phyloP scores from a whole-genome alignment of 805 yeast species.

The Candida mattraensis region DNA sequence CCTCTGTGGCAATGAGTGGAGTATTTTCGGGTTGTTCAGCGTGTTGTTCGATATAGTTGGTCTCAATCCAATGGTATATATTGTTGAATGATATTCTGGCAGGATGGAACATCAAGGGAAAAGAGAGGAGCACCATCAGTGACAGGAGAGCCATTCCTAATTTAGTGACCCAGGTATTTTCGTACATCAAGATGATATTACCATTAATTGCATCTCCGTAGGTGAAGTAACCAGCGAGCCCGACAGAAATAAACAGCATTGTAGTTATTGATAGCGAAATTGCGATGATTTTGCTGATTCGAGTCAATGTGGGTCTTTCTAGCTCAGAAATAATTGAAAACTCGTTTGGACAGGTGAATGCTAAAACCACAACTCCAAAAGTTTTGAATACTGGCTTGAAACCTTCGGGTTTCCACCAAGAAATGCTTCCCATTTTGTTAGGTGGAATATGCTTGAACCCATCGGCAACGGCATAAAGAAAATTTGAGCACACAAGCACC shows the following conservation, averaged over 20 bases:
- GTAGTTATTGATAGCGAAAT: slow-evolving; percentile 55
- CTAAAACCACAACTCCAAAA: slow-evolving; percentile 74
- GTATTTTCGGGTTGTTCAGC: slow-evolving; percentile 1
- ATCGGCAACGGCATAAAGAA: slow-evolving; percentile 29
- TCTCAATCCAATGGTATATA: slow-evolving; percentile 47
- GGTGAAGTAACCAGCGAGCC: slow-evolving; percentile 67
- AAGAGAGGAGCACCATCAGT: slow-evolving; percentile 72
- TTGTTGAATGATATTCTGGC: slow-evolving; percentile 73
- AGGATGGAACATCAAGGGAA: slow-evolving; percentile 81
- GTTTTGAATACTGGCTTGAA: slow-evolving; percentile 52
- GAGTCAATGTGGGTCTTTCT: slow-evolving; percentile 49
- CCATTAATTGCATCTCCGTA: slow-evolving; percentile 68
- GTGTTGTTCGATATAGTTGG: neutral
- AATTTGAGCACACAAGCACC: slow-evolving; percentile 53
- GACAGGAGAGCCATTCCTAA: slow-evolving; percentile 63
- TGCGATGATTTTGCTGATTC: slow-evolving; percentile 44
- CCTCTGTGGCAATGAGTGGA: slow-evolving; percentile 7
- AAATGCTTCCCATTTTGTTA: slow-evolving; percentile 42
- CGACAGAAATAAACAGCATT: slow-evolving; percentile 59
- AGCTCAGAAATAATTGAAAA: slow-evolving; percentile 75
- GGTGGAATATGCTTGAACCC: slow-evolving; percentile 42
- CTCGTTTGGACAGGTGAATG: slow-evolving; percentile 81
- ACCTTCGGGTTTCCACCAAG: slow-evolving; percentile 43
- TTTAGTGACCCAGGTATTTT: slow-evolving; percentile 47
- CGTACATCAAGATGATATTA: slow-evolving; percentile 69